Evolutionary conservation across 139 green algal genomes (phyloP), one percentile per base, ranked within the genome.

Genomic region (Desmodesmus armatus): DNA sequence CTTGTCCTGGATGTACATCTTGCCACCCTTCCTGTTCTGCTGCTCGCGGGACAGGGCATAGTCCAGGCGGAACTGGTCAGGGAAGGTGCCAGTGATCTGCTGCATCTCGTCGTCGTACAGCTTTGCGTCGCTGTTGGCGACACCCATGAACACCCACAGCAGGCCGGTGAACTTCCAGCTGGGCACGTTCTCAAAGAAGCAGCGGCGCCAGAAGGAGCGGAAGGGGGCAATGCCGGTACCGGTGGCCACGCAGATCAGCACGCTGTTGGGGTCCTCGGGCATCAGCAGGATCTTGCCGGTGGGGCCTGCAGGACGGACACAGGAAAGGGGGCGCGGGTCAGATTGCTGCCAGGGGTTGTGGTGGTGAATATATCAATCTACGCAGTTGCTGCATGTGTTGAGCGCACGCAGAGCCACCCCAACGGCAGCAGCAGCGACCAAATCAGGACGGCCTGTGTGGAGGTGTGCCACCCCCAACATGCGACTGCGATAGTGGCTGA

Each of bases 131-230:
- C 83, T 93, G 95, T 99, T 99, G 89, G 97, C 97, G 29, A 98
- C 96, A 60, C 97, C 97, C 96, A 99, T 99, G 96, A 99, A 99
- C 19, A 99, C 89, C 97, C 97, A 99, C 80, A 96, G 93, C 29
- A 99, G 95, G 80, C 97, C 97, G 47, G 78, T 93, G 90, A 97
- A 98, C 92, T 99, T 96, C 92, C 96, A 99, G 92, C 88, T 94
- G 88, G 96, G 94, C 39, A 98, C 89, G 76, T 98, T 90, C 93
- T 99, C 97, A 85, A 96, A 92, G 92, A 99, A 99, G 87, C 94
- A 92, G 80, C 97, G 95, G 83, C 96, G 94, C 92, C 95, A 96
- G 97, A 98, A 99, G 44, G 95, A 92, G 88, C 97, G 94, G 95
- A 98, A 99, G 55, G 97, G 97, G 5, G 97, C 97, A 82, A 99